Conservation (phyloP, 2,329 filamentous ascomycete species). For the Cercospora nicotianae region DNA sequence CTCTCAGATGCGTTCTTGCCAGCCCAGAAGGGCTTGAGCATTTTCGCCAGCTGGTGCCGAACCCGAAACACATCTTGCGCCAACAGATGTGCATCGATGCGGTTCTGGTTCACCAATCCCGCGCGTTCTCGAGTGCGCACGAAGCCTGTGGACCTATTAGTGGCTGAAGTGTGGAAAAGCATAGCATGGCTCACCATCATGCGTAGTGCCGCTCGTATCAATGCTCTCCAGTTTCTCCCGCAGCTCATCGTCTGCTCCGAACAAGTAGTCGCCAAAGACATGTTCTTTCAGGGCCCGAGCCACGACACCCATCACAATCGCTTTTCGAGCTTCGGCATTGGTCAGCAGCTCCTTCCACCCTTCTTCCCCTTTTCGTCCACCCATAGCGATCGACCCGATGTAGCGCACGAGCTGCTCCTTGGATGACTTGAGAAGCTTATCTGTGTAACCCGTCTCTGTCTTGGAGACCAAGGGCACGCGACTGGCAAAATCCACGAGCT, state of each 20-base stretch:
- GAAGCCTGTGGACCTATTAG: slow-evolving; percentile 31
- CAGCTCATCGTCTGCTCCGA: slow-evolving; percentile 28
- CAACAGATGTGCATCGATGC: background rate
- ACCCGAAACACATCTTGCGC: background rate
- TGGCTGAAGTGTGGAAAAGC: background rate
- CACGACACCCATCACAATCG: slow-evolving; percentile 34
- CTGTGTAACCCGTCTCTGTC: background rate
- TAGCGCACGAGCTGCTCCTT: slow-evolving; percentile 30
- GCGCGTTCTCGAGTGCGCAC: slow-evolving; percentile 30
- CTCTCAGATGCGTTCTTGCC: background rate
- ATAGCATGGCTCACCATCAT: slow-evolving; percentile 39
- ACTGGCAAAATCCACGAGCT: background rate
- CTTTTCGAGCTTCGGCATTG: slow-evolving; percentile 21
- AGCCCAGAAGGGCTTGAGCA: slow-evolving; percentile 25
- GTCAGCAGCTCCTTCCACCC: slow-evolving; percentile 32
- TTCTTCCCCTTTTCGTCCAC: slow-evolving; percentile 24
- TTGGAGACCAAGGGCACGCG: background rate
- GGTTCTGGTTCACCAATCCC: slow-evolving; percentile 8
- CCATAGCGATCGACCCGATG: slow-evolving; percentile 38
- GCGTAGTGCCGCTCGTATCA: slow-evolving; percentile 40
- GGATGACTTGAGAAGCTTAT: slow-evolving; percentile 6
- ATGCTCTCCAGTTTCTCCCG: slow-evolving; percentile 39
- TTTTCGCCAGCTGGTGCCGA: slow-evolving; percentile 16
- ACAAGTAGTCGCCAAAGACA: slow-evolving; percentile 34
- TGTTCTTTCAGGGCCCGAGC: slow-evolving; percentile 35